Evolutionary conservation across 2,329 filamentous ascomycete species (phyloP).

Genomic region (Corynespora cassiicola): DNA sequence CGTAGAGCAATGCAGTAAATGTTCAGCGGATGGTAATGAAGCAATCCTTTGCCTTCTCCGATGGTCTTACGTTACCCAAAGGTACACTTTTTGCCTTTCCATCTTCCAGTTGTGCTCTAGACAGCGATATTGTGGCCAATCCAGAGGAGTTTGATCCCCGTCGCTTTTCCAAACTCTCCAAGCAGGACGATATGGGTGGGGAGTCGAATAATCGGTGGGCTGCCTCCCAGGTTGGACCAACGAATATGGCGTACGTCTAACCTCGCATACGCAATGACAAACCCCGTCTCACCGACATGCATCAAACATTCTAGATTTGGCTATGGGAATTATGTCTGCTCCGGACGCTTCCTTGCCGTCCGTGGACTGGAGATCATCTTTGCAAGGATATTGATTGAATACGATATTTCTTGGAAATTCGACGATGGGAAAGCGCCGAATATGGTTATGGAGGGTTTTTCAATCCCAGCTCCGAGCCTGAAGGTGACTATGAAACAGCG

Average conservation of each 20-base stretch:
- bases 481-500: no score
- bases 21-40: slow-evolving; percentile 1
- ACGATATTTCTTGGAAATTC: slow-evolving; percentile 7
- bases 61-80: slow-evolving; percentile 2
- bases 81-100: slow-evolving; percentile 3
- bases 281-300: neutral
- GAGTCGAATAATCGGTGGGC: no score
- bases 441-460: no score
- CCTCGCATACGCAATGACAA: neutral
- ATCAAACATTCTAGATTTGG: slow-evolving; percentile 48
- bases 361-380: slow-evolving; percentile 54
- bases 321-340: slow-evolving; percentile 57
- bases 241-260: slow-evolving; percentile 2
- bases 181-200: no score
- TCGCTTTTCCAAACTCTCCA: slow-evolving; percentile 1
- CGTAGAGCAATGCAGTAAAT: no score
- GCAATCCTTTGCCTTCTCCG: slow-evolving; percentile 1
- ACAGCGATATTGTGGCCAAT: neutral
- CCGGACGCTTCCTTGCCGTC: slow-evolving; percentile 57
- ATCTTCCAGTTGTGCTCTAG: neutral
- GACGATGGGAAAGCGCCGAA: no score
- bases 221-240: neutral
- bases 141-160: slow-evolving; percentile 1
- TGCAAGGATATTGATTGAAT: slow-evolving; percentile 6
- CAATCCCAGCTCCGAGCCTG: no score